phyloP scores from a whole-genome alignment of 208 protist species.

The Crithidia fasciculata region DNA sequence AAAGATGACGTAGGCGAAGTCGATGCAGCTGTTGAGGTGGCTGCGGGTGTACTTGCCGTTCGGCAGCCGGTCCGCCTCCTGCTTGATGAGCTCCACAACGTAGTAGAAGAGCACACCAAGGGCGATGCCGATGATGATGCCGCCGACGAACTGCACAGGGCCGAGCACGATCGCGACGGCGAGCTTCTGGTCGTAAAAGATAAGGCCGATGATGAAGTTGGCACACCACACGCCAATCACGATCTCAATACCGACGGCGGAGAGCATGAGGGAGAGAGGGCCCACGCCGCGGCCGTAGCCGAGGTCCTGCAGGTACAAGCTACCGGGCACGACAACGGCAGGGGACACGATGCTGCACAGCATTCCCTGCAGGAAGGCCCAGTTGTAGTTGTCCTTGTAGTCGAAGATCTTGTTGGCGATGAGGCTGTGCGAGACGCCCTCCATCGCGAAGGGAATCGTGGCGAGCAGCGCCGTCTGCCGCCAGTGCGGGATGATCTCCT shows the following conservation, averaged over 20 bases:
- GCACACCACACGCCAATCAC: slow-evolving; percentile 77
- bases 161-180: slow-evolving; percentile 61
- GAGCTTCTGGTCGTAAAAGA: slow-evolving; percentile 68
- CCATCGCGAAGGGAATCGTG: slow-evolving; percentile 67
- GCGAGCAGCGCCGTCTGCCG: slow-evolving; percentile 66
- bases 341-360: slow-evolving; percentile 79
- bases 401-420: slow-evolving; percentile 75
- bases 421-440: slow-evolving; percentile 69
- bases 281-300: slow-evolving; percentile 69
- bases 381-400: slow-evolving; percentile 76
- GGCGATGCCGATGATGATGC: slow-evolving; percentile 56
- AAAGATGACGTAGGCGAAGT: slow-evolving; percentile 68
- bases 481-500: slow-evolving; percentile 76
- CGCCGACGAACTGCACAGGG: slow-evolving; percentile 77
- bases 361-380: slow-evolving; percentile 82
- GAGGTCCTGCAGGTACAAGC: slow-evolving; percentile 73
- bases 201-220: slow-evolving; percentile 80
- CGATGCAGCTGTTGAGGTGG: slow-evolving; percentile 63
- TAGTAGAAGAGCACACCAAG: slow-evolving; percentile 71
- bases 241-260: slow-evolving; percentile 75
- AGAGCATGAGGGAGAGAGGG: slow-evolving; percentile 74
- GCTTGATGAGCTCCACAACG: slow-evolving; percentile 76
- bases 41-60: slow-evolving; percentile 63
- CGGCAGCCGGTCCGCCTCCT: slow-evolving; percentile 68
- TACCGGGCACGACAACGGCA: slow-evolving; percentile 75